phyloP scores from a whole-genome alignment of 805 yeast genomes.

The Millerozyma miso region DNA sequence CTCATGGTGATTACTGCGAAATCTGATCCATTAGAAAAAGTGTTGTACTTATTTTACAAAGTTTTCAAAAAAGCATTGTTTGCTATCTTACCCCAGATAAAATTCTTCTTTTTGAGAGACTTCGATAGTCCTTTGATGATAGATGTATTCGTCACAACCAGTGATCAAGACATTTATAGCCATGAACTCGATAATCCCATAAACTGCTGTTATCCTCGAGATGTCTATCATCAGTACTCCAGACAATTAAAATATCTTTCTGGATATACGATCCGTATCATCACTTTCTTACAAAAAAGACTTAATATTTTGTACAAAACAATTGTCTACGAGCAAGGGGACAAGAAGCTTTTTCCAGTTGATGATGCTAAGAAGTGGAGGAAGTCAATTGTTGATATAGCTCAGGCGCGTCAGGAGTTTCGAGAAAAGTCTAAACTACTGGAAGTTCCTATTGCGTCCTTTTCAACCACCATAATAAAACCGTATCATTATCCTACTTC shows the following conservation, averaged over 20 bases:
- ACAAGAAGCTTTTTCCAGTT: slow-evolving; percentile 18
- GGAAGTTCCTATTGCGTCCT: slow-evolving; percentile 23
- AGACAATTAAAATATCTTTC: slow-evolving; percentile 18
- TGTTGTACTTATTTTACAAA: slow-evolving; percentile 30
- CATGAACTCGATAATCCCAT: slow-evolving; percentile 16
- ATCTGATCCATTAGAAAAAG: slow-evolving; percentile 28
- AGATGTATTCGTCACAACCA: slow-evolving; percentile 24
- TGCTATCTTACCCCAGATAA: slow-evolving; percentile 37
- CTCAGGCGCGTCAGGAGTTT: slow-evolving; percentile 17
- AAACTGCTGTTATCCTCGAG: slow-evolving; percentile 9
- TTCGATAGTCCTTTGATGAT: slow-evolving; percentile 39
- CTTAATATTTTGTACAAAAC: slow-evolving; percentile 24
- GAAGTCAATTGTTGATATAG: slow-evolving; percentile 22
- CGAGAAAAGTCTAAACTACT: slow-evolving; percentile 14
- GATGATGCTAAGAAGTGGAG: slow-evolving; percentile 25
- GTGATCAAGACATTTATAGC: slow-evolving; percentile 20
- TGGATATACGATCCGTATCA: slow-evolving; percentile 28
- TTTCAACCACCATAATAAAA: slow-evolving; percentile 18
- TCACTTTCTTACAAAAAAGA: slow-evolving; percentile 26
- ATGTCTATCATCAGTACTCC: slow-evolving; percentile 10
- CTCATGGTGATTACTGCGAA: slow-evolving; percentile 18
- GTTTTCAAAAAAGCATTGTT: slow-evolving; percentile 29
- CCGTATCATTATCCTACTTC: slow-evolving; percentile 20
- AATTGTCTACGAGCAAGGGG: slow-evolving; percentile 21
- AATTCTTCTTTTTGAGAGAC: slow-evolving; percentile 35